Conservation (phyloP, 2,329 filamentous ascomycete genomes). For the Aspergillus oerlinghausenensis region DNA sequence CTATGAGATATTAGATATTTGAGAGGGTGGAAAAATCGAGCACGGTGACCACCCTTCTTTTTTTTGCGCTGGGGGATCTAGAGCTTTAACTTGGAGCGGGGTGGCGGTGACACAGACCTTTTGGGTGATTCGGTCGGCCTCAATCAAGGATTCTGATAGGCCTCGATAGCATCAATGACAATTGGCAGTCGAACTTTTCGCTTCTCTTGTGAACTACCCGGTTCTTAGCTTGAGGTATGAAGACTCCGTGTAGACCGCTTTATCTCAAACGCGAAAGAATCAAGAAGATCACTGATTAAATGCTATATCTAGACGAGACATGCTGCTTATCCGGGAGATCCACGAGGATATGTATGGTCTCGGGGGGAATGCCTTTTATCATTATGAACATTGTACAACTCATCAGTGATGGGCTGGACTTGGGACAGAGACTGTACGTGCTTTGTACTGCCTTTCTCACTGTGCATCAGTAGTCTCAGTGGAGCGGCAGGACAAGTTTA, state of each 20-base stretch:
- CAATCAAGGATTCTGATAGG: neutral
- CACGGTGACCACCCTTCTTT: neutral
- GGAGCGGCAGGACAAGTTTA: neutral
- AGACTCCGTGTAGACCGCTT: neutral
- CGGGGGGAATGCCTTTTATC: neutral
- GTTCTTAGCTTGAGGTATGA: neutral
- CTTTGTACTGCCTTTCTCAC: neutral
- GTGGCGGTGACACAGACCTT: slow-evolving; percentile 6
- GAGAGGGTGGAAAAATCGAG: slow-evolving; percentile 2
- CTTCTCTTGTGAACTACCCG: neutral
- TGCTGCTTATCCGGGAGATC: neutral
- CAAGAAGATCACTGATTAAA: neutral
- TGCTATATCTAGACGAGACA: neutral
- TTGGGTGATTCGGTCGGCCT: neutral
- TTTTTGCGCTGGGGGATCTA: neutral
- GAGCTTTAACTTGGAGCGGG: slow-evolving; percentile 1
- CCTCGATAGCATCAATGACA: neutral
- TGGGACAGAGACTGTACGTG: neutral
- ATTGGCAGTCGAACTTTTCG: neutral
- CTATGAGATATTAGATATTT: neutral
- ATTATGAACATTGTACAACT: neutral
- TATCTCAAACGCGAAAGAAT: neutral
- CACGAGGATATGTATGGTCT: neutral
- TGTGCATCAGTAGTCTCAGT: no score
- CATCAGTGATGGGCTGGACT: neutral